Evolutionary conservation across 768 basidiomycete species (phyloP).

Genomic region (Leucosporidium scottii): DNA sequence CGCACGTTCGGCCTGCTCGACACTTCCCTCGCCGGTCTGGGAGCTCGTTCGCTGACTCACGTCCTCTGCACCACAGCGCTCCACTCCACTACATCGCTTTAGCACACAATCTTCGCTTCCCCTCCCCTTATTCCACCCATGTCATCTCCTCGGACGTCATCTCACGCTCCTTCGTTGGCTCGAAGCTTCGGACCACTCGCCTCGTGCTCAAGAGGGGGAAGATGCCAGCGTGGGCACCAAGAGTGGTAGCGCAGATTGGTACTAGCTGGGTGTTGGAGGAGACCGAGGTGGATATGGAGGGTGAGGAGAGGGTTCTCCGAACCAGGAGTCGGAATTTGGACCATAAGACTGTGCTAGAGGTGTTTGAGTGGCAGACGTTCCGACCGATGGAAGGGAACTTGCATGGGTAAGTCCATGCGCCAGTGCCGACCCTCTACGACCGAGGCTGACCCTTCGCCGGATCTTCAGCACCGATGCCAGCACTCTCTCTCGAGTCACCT

Average conservation of each 20-base stretch:
- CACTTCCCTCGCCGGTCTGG: not conserved
- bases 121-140: conserved; percentile 88
- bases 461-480: conserved; percentile 16
- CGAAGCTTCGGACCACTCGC: conserved; percentile 72
- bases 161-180: conserved; percentile 60
- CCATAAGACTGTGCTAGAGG: conserved; percentile 88
- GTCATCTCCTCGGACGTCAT: conserved; percentile 94
- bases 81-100: conserved; percentile 86
- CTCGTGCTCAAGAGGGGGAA: conserved; percentile 87
- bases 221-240: conserved; percentile 85
- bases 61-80: conserved; percentile 53
- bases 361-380: conserved; percentile 55
- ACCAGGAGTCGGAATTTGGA: conserved; percentile 84
- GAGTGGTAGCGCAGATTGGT: conserved; percentile 69
- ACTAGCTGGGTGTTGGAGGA: conserved; percentile 95
- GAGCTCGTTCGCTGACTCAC: not conserved
- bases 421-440: not conserved
- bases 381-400: not conserved
- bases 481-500: conserved; percentile 23
- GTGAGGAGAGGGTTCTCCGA: conserved; percentile 48
- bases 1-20: not conserved
- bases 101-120: conserved; percentile 91
- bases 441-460: not conserved
- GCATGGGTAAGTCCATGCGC: conserved; percentile 4
- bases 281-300: conserved; percentile 73